phyloP scores from a whole-genome alignment of 2,329 filamentous ascomycete genomes.

The Amylocarpus encephaloides region DNA sequence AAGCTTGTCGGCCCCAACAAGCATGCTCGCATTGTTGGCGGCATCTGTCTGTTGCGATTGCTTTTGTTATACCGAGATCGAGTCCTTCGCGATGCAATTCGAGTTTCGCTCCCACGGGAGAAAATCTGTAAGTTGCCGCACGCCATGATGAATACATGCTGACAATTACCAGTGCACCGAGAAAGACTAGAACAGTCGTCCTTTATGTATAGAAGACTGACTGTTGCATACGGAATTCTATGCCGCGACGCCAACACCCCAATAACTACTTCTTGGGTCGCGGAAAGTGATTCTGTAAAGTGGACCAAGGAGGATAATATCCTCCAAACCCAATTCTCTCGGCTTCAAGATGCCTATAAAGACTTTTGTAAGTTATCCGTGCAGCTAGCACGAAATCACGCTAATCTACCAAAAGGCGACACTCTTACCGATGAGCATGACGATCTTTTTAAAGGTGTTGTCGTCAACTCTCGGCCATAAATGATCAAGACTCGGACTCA shows the following conservation, averaged over 20 bases:
- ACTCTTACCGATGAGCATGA: constrained; percentile 15
- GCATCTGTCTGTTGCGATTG: constrained; percentile 16
- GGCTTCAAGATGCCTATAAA: constrained; percentile 9
- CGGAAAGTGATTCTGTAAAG: neutral
- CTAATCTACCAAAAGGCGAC: neutral
- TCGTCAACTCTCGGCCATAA: constrained; percentile 1
- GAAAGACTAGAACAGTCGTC: constrained; percentile 12
- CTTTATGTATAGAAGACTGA: constrained; percentile 17
- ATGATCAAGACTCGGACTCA: neutral
- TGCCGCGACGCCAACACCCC: constrained; percentile 17
- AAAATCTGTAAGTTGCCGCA: constrained; percentile 4
- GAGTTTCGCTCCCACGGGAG: constrained; percentile 12
- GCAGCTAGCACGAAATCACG: neutral
- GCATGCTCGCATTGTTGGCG: constrained; percentile 16
- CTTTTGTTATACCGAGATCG: constrained; percentile 18
- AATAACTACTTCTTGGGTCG: constrained; percentile 12
- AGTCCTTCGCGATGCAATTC: constrained; percentile 13
- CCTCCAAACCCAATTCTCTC: constrained; percentile 5
- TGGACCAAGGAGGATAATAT: neutral
- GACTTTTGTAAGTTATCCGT: constrained; percentile 9
- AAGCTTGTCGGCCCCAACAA: constrained; percentile 9
- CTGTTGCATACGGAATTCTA: constrained; percentile 13
- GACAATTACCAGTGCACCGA: constrained; percentile 11
- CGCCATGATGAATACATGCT: neutral
- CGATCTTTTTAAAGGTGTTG: constrained; percentile 13